Percentiles rank a stretch among this genome's conserved stretches.
phyloP scores from a whole-genome alignment of 768 basidiomycete genomes.

The Kwoniella heveanensis region DNA sequence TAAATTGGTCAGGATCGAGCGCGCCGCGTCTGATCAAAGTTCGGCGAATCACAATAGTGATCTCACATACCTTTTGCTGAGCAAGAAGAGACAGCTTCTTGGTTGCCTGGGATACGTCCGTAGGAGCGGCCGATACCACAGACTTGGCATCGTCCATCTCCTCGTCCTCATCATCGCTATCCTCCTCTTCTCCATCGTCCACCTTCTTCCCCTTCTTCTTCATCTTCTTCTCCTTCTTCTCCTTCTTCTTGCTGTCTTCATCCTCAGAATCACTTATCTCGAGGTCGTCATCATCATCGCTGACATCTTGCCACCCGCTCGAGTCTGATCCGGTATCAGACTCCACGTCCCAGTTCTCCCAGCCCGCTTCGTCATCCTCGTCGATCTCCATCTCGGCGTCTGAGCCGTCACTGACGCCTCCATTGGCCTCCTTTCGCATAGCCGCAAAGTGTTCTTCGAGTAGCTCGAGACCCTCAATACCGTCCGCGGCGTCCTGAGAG shows the following conservation, averaged over 20 bases:
- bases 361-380: constrained; percentile 67
- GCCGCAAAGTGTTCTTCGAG: constrained; percentile 82
- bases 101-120: constrained; percentile 44
- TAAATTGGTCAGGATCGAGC: no score
- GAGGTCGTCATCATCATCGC: constrained; percentile 66
- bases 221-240: constrained; percentile 31
- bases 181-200: constrained; percentile 26
- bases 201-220: constrained; percentile 33
- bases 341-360: constrained; percentile 88
- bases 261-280: constrained; percentile 87
- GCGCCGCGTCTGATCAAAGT: no score
- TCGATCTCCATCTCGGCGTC: constrained; percentile 56
- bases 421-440: constrained; percentile 65
- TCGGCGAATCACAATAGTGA: no score
- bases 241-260: constrained; percentile 58
- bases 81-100: constrained; percentile 54
- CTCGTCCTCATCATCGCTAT: constrained; percentile 41
- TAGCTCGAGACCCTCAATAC: constrained; percentile 85
- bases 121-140: constrained; percentile 49
- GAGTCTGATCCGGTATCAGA: constrained; percentile 57
- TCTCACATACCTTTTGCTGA: constrained; percentile 51
- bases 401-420: constrained; percentile 56
- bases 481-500: constrained; percentile 68
- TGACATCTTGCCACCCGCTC: constrained; percentile 76
- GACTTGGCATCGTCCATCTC: constrained; percentile 52